Evolutionary conservation across 23 red algal species (phyloP).

Genomic region (Cyanidiococcus yangmingshanensis): DNA sequence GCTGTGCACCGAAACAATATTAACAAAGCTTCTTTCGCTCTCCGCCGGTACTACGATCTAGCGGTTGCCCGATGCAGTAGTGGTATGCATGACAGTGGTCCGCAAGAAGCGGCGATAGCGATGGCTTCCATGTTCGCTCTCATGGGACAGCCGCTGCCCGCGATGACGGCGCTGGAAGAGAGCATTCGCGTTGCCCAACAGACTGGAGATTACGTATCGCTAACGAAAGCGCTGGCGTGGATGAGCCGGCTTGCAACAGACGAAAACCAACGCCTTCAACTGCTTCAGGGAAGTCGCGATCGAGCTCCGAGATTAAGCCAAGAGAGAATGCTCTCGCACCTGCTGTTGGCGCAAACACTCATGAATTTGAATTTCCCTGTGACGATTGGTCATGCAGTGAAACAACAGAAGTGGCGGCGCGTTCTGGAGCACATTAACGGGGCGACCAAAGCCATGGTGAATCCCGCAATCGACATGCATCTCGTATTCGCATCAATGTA

Average conservation of each 20-base stretch:
- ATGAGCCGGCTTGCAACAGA: neutral
- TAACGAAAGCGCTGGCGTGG: neutral
- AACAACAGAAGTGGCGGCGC: neutral
- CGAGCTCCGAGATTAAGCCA: neutral
- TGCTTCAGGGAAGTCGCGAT: neutral
- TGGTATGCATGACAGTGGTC: neutral
- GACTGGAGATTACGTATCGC: neutral
- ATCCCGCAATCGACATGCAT: neutral
- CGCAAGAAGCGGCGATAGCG: slow-evolving; percentile 1
- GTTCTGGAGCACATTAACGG: neutral
- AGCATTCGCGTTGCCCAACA: slow-evolving; percentile 12
- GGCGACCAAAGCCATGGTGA: neutral
- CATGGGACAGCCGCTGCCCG: neutral
- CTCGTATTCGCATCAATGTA: neutral
- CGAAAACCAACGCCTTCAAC: neutral
- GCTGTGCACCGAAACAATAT: neutral
- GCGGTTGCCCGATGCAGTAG: neutral
- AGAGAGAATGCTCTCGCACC: neutral
- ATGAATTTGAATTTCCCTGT: neutral
- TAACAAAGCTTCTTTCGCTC: neutral
- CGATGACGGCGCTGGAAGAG: neutral
- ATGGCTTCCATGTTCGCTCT: neutral
- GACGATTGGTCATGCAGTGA: neutral
- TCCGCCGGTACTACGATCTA: slow-evolving; percentile 12
- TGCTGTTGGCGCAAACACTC: neutral